Evolutionary conservation across 2,329 filamentous ascomycete genomes (phyloP).

Genomic region (Colletotrichum costaricense): DNA sequence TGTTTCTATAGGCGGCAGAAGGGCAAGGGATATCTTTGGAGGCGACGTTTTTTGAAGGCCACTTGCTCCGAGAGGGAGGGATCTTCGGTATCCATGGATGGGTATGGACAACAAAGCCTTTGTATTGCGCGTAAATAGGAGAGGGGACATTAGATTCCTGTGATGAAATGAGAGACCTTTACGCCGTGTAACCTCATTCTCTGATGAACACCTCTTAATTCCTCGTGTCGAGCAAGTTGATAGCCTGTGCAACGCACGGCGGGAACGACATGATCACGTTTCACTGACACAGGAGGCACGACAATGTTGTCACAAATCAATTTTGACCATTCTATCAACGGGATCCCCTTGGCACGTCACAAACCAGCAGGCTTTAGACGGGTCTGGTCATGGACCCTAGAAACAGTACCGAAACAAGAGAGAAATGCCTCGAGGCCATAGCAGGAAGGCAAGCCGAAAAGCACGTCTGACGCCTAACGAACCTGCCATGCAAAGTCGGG

Average conservation of each 20-base stretch:
- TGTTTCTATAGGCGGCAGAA: conserved; percentile 14
- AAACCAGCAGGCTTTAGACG: conserved; percentile 3
- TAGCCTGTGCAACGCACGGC: not conserved
- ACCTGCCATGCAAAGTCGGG: conserved; percentile 36
- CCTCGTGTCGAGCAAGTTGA: not conserved
- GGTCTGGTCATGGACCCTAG: not conserved
- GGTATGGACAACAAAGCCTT: conserved; percentile 2
- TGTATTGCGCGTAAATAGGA: conserved; percentile 18
- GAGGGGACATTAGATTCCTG: conserved; percentile 17
- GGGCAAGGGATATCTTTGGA: not conserved
- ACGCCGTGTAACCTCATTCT: not conserved
- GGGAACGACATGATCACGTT: not conserved
- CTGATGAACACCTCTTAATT: not conserved
- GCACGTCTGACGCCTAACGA: conserved; percentile 37
- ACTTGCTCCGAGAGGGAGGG: not conserved
- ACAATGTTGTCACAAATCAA: conserved; percentile 14
- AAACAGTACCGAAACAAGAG: conserved; percentile 25
- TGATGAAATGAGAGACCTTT: conserved; percentile 28
- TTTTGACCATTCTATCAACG: conserved; percentile 30
- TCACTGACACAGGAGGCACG: not conserved
- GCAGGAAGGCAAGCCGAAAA: conserved; percentile 24
- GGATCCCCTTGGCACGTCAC: not conserved
- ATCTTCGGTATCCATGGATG: conserved; percentile 3
- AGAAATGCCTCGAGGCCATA: conserved; percentile 30
- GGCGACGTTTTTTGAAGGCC: not conserved